phyloP scores from a whole-genome alignment of 768 basidiomycete genomes.

The Leucocoprinus sp. region DNA sequence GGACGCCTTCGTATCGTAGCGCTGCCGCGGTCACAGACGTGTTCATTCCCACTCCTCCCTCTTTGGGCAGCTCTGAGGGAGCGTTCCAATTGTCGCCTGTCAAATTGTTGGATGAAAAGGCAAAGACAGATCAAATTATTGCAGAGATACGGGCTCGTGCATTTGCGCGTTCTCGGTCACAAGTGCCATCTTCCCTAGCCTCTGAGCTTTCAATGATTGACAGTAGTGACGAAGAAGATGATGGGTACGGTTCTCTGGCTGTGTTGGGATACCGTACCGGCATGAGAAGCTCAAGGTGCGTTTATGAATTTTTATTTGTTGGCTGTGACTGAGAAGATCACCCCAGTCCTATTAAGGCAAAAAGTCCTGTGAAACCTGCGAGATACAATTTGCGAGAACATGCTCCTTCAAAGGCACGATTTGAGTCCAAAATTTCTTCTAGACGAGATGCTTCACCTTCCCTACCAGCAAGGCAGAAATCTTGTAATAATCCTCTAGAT shows the following conservation, averaged over 20 bases:
- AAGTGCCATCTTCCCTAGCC: constrained; percentile 26
- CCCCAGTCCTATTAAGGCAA: neutral
- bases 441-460: neutral
- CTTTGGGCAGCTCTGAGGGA: constrained; percentile 14
- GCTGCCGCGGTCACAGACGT: neutral
- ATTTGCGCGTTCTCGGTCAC: constrained; percentile 34
- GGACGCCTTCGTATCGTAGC: neutral
- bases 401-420: neutral
- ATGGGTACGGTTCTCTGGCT: neutral
- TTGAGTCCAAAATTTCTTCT: neutral
- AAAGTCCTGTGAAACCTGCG: neutral
- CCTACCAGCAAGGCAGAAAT: constrained; percentile 6
- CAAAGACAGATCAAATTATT: constrained; percentile 51
- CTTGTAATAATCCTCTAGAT: constrained; percentile 39
- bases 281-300: neutral
- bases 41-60: constrained; percentile 18
- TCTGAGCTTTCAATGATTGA: constrained; percentile 35
- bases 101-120: constrained; percentile 22
- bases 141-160: constrained; percentile 60
- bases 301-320: neutral
- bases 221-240: constrained; percentile 41
- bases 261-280: neutral
- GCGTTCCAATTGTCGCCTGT: constrained; percentile 12
- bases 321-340: neutral
- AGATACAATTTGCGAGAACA: constrained; percentile 7